phyloP scores from a whole-genome alignment of 2,329 filamentous ascomycete genomes.

The Dryadomyces quercivorus region DNA sequence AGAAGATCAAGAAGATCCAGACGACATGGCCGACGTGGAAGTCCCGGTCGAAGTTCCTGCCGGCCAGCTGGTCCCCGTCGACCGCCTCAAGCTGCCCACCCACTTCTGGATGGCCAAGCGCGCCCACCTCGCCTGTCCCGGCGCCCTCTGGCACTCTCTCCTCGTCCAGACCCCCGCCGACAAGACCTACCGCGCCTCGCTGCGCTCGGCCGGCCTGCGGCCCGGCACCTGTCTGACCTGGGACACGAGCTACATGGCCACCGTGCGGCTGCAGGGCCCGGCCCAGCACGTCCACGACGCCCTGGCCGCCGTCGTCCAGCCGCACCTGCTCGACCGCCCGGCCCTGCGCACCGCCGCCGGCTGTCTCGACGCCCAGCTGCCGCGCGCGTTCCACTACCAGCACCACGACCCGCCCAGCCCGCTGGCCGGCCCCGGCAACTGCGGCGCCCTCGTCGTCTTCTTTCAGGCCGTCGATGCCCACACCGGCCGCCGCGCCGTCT shows the following conservation, averaged over 20 bases:
- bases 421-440: conserved; percentile 9
- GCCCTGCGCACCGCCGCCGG: conserved; percentile 3
- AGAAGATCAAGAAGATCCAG: background rate
- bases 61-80: conserved; percentile 65
- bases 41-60: conserved; percentile 29
- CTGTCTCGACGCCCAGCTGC: conserved; percentile 10
- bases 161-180: conserved; percentile 75
- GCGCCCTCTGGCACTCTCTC: conserved; percentile 82
- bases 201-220: conserved; percentile 62
- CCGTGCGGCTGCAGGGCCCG: conserved; percentile 61
- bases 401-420: background rate
- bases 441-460: conserved; percentile 8
- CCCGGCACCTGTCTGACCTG: conserved; percentile 61
- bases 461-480: conserved; percentile 2
- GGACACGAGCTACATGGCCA: conserved; percentile 93
- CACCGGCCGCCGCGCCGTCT: background rate
- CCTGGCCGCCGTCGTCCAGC: conserved; percentile 8
- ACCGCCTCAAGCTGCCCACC: conserved; percentile 91
- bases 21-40: conserved; percentile 9
- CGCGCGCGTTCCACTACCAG: conserved; percentile 11
- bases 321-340: conserved; percentile 4
- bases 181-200: conserved; percentile 80
- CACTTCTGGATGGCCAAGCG: conserved; percentile 91
- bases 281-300: conserved; percentile 2
- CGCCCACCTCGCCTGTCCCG: conserved; percentile 70